Evolutionary conservation across 2,329 filamentous ascomycete species (phyloP).

Genomic region (Fusarium udum): DNA sequence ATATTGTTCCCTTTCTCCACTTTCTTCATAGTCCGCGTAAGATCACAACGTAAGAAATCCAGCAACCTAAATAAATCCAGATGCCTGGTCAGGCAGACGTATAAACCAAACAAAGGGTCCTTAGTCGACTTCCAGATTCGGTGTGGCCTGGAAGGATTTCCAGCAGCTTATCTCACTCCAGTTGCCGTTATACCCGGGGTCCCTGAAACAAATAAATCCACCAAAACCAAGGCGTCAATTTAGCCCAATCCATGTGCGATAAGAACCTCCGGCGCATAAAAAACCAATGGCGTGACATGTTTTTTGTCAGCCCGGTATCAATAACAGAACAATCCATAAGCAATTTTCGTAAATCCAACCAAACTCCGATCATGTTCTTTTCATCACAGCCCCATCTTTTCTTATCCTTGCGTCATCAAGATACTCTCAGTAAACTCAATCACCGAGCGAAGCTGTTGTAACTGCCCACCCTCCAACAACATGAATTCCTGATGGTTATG

Average conservation of each 20-base stretch:
- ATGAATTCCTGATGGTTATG: conserved; percentile 29
- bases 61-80: not conserved
- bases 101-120: not conserved
- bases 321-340: not conserved
- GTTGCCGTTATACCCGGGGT: not conserved
- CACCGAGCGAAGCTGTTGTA: conserved; percentile 13
- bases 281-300: not conserved
- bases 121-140: not conserved
- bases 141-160: not conserved
- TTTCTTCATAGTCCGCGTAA: not conserved
- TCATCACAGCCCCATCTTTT: no score
- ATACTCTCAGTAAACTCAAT: conserved; percentile 28
- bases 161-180: not conserved
- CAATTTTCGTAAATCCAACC: not conserved
- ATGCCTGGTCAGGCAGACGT: not conserved
- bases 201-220: not conserved
- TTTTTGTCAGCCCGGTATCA: accelerated
- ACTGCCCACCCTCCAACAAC: conserved; percentile 12
- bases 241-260: not conserved
- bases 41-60: not conserved
- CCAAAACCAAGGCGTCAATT: not conserved
- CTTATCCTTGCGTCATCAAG: not conserved
- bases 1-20: not conserved
- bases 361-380: not conserved
- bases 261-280: not conserved